These are phyloP conservation scores for Metschnikowia picachoensis DNA, from an alignment of 805 yeast species.

Conservation along the genomic window DNA sequence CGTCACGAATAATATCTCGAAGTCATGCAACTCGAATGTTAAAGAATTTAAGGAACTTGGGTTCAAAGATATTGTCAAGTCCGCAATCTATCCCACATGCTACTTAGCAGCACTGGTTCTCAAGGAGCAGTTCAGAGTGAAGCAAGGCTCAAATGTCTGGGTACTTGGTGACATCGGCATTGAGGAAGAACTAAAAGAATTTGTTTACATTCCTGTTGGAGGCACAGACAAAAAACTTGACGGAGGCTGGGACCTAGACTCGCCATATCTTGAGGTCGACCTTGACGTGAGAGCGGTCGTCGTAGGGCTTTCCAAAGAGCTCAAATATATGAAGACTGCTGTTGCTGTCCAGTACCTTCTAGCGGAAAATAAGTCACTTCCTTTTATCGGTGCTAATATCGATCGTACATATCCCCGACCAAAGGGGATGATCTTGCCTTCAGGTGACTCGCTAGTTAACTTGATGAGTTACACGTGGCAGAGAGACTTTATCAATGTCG, in stretches of 20 bases:
- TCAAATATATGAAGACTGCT: slow-evolving; percentile 36
- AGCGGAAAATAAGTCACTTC: slow-evolving; percentile 27
- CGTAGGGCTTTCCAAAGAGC: slow-evolving; percentile 36
- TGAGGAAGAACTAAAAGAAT: slow-evolving; percentile 30
- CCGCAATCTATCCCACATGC: slow-evolving; percentile 34
- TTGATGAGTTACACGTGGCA: slow-evolving; percentile 34
- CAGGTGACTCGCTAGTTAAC: slow-evolving; percentile 40
- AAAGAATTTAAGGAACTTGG: slow-evolving; percentile 32
- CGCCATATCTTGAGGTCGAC: slow-evolving; percentile 29
- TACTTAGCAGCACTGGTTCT: slow-evolving; percentile 33
- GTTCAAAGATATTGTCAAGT: slow-evolving; percentile 24
- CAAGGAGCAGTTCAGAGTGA: slow-evolving; percentile 21
- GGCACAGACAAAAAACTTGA: slow-evolving; percentile 31
- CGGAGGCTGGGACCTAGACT: slow-evolving; percentile 22
- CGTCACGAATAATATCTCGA: slow-evolving; percentile 38
- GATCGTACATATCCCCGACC: slow-evolving; percentile 40
- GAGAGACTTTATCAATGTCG: slow-evolving; percentile 33
- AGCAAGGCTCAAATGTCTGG: slow-evolving; percentile 35
- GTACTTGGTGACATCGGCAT: slow-evolving; percentile 39
- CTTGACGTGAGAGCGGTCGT: slow-evolving; percentile 39
- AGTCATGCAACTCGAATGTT: slow-evolving; percentile 31
- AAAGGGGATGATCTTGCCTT: slow-evolving; percentile 35
- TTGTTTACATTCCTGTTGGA: slow-evolving; percentile 34
- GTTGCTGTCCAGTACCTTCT: slow-evolving; percentile 36
- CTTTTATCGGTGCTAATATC: slow-evolving; percentile 40